Percentiles rank a stretch among this genome's conserved stretches.
Evolutionary conservation across 257 asterid species (phyloP).

Genomic region (Solanum dulcamara): DNA sequence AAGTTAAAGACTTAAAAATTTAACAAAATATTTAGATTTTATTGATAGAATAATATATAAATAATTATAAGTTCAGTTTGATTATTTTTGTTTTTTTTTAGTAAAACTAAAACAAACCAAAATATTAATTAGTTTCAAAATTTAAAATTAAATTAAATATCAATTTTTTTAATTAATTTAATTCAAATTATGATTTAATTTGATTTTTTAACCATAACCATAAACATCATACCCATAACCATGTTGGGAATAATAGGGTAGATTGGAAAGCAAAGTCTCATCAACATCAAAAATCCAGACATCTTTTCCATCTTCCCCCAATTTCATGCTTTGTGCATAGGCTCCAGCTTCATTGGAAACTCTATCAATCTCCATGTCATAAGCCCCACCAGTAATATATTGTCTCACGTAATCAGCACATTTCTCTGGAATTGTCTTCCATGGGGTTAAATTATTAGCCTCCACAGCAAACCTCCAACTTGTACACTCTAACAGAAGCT

Average conservation of each 20-base stretch:
- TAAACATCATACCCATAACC: constrained; percentile 91
- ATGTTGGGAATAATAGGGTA: constrained; percentile 69
- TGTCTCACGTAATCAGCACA: constrained; percentile 60
- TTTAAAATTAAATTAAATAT: no score
- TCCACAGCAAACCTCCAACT: constrained; percentile 87
- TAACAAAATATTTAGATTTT: no score
- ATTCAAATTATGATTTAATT: no score
- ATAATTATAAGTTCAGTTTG: no score
- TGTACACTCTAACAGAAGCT: constrained; percentile 33
- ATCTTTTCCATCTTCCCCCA: constrained; percentile 40
- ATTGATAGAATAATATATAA: no score
- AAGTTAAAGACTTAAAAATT: no score
- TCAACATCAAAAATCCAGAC: constrained; percentile 82
- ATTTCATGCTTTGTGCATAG: constrained; percentile 33
- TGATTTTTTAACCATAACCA: no score
- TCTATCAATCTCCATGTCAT: constrained; percentile 39
- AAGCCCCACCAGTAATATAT: constrained; percentile 42
- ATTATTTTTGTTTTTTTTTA: no score
- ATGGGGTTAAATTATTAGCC: constrained; percentile 66
- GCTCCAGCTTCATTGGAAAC: constrained; percentile 38
- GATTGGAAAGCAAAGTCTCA: constrained; percentile 78
- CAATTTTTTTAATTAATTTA: no score
- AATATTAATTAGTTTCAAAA: no score
- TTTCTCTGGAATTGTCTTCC: constrained; percentile 53
- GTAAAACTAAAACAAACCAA: no score